phyloP scores from a whole-genome alignment of 139 green algal species.

The Picochlorum sp. region DNA sequence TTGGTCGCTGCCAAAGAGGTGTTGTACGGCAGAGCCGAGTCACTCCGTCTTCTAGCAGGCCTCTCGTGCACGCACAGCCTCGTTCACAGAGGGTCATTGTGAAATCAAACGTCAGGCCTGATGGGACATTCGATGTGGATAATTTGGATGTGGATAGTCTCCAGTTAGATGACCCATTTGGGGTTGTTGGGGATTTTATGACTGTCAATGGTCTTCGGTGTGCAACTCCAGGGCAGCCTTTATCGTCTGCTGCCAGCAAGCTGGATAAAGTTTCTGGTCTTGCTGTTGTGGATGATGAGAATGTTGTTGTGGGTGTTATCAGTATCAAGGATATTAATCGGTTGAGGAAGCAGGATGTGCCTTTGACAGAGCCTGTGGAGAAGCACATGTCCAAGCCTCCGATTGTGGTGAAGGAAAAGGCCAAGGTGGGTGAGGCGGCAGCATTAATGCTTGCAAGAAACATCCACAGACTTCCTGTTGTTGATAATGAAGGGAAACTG shows the following conservation, averaged over 20 bases:
- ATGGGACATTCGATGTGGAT: constrained; percentile 12
- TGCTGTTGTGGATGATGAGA: constrained; percentile 46
- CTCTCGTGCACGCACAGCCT: not conserved
- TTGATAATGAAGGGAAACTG: constrained; percentile 37
- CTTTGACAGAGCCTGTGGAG: constrained; percentile 34
- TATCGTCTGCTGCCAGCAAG: constrained; percentile 21
- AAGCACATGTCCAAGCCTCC: constrained; percentile 56
- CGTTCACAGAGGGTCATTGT: not conserved
- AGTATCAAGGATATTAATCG: constrained; percentile 61
- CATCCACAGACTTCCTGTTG: constrained; percentile 59
- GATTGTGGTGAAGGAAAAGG: constrained; percentile 32
- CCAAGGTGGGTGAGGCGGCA: constrained; percentile 41
- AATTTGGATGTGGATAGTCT: constrained; percentile 11
- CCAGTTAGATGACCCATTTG: constrained; percentile 14
- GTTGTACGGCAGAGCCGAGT: no score
- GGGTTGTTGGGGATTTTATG: constrained; percentile 24
- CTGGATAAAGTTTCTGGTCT: constrained; percentile 48
- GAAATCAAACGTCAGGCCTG: not conserved
- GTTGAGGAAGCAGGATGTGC: constrained; percentile 34
- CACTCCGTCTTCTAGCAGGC: no score
- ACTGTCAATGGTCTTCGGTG: constrained; percentile 11
- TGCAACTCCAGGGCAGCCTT: constrained; percentile 23
- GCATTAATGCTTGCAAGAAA: constrained; percentile 56
- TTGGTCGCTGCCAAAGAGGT: no score
- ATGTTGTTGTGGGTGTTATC: constrained; percentile 52